Evolutionary conservation across 345 rosid species (phyloP).

Genomic region (Xanthoceras sorbifolium): DNA sequence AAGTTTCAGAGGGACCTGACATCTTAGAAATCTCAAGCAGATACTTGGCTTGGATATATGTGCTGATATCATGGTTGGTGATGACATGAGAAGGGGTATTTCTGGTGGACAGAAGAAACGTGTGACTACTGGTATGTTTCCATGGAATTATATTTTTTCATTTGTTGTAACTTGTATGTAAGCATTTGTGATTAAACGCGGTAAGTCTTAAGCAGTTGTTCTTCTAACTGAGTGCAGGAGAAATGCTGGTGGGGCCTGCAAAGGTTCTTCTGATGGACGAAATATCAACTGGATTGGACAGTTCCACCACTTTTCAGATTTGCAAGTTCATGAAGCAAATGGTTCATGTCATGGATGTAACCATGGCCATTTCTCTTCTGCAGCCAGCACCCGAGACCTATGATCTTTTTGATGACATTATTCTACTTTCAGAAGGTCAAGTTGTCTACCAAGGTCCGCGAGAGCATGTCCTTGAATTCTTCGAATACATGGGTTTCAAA

Average conservation of each 20-base stretch:
- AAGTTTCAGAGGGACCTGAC: slow-evolving; percentile 1
- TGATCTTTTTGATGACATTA: slow-evolving; percentile 76
- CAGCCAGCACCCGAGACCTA: slow-evolving; percentile 82
- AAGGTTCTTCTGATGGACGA: slow-evolving; percentile 90
- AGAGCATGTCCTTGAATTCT: slow-evolving; percentile 68
- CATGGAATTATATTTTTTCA: too few relatives aligned
- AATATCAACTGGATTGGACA: slow-evolving; percentile 89
- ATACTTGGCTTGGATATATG: slow-evolving; percentile 76
- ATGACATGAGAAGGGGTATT: slow-evolving; percentile 77
- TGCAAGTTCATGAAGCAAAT: slow-evolving; percentile 72
- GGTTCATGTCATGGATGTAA: slow-evolving; percentile 61
- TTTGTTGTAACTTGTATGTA: too few relatives aligned
- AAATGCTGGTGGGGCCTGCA: slow-evolving; percentile 94
- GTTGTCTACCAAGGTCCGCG: slow-evolving; percentile 75
- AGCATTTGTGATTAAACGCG: too few relatives aligned
- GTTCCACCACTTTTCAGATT: slow-evolving; percentile 82
- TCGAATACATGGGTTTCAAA: slow-evolving; percentile 66
- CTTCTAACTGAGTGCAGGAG: slow-evolving; percentile 48
- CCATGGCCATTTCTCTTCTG: slow-evolving; percentile 68
- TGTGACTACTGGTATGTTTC: slow-evolving; percentile 64
- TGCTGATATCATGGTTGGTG: slow-evolving; percentile 73
- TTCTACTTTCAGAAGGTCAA: slow-evolving; percentile 67
- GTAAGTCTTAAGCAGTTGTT: too few relatives aligned
- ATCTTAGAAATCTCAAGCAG: slow-evolving; percentile 29
- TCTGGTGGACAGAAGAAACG: slow-evolving; percentile 90